phyloP scores from a whole-genome alignment of 352 stramenopile species.

The Aphanomyces euteiches region DNA sequence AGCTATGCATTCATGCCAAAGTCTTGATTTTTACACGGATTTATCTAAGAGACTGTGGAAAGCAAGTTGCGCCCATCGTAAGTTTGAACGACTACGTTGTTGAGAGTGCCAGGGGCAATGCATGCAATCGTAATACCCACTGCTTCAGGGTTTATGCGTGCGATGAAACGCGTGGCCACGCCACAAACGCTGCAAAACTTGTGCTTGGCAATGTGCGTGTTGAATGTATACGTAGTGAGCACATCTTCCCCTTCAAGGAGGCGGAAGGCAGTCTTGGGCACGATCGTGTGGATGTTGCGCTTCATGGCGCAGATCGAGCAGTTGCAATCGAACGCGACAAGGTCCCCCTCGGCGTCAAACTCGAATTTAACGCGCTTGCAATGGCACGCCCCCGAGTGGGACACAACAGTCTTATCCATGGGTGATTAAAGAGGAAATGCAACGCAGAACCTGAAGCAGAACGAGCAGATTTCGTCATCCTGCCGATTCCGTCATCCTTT shows the following conservation, averaged over 20 bases:
- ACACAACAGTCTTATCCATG: slow-evolving; percentile 11
- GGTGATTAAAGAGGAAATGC: too few relatives aligned
- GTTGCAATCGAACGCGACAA: slow-evolving; percentile 74
- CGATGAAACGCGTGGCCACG: slow-evolving; percentile 74
- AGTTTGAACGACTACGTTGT: slow-evolving; percentile 49
- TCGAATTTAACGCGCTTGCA: slow-evolving; percentile 67
- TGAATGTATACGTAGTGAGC: slow-evolving; percentile 79
- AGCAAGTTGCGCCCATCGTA: slow-evolving; percentile 69
- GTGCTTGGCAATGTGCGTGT: slow-evolving; percentile 73
- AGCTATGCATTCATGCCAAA: too few relatives aligned
- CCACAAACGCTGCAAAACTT: slow-evolving; percentile 76
- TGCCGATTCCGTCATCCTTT: too few relatives aligned
- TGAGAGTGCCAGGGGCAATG: slow-evolving; percentile 50
- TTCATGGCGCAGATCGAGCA: slow-evolving; percentile 84
- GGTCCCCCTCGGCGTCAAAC: slow-evolving; percentile 49
- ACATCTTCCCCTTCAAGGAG: slow-evolving; percentile 44
- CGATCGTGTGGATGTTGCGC: slow-evolving; percentile 66
- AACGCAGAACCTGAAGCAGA: too few relatives aligned
- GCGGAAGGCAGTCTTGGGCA: slow-evolving; percentile 55
- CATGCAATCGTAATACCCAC: slow-evolving; percentile 71
- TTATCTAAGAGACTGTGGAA: too few relatives aligned
- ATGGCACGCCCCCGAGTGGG: slow-evolving; percentile 63
- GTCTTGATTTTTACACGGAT: too few relatives aligned
- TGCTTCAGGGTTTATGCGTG: slow-evolving; percentile 74
- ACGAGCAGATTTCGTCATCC: too few relatives aligned